These are phyloP conservation scores for Phlegmacium glaucopus DNA, from an alignment of 768 basidiomycete genomes.

Conservation along the genomic window DNA sequence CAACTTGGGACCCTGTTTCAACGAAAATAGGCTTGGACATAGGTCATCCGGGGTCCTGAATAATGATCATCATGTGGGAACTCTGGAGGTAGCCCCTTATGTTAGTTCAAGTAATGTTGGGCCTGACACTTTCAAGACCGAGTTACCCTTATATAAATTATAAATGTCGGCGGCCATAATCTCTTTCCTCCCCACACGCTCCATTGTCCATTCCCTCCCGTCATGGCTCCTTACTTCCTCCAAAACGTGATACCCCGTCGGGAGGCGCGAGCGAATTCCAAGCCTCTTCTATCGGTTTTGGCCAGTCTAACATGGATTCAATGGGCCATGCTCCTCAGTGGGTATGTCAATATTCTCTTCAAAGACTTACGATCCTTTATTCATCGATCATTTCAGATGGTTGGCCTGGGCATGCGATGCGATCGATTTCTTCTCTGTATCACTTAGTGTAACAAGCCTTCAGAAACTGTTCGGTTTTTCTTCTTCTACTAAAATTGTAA, in stretches of 20 bases:
- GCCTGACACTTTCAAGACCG: too few relatives aligned
- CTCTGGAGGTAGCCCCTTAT: too few relatives aligned
- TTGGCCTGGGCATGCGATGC: conserved; percentile 87
- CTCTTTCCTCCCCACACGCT: too few relatives aligned
- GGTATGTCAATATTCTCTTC: background rate
- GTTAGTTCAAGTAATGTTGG: too few relatives aligned
- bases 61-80: too few relatives aligned
- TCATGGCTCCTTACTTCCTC: background rate
- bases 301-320: conserved; percentile 45
- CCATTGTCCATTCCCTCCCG: background rate
- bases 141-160: too few relatives aligned
- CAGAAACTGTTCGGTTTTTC: conserved; percentile 42
- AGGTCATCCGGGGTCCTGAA: too few relatives aligned
- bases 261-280: conserved; percentile 33
- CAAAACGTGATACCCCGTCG: conserved; percentile 10
- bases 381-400: conserved; percentile 46
- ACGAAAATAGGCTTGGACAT: too few relatives aligned
- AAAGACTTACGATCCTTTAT: background rate
- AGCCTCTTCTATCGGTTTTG: conserved; percentile 44
- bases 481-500: conserved; percentile 40
- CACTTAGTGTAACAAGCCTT: conserved; percentile 50
- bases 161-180: too few relatives aligned
- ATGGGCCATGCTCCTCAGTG: conserved; percentile 55
- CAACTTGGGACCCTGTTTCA: too few relatives aligned
- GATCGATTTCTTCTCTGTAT: conserved; percentile 82